Evolutionary conservation across 2,329 filamentous ascomycete species (phyloP).

Genomic region (Epichloe brachyelytri): DNA sequence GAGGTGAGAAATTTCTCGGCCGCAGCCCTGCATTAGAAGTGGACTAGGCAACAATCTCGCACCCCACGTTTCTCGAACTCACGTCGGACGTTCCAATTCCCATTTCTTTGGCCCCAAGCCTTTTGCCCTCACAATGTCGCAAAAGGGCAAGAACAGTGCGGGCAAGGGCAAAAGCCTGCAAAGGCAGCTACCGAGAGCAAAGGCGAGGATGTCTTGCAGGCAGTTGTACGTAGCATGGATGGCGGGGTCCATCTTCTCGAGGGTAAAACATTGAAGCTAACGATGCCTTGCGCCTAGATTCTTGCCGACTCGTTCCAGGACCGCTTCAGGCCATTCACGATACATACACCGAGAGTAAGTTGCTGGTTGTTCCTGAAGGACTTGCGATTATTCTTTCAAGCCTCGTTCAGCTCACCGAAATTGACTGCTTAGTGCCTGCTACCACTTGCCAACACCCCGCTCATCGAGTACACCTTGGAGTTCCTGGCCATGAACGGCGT

Average conservation of each 20-base stretch:
- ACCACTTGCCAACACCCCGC: slow-evolving; percentile 79
- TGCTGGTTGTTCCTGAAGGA: no score
- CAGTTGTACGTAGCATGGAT: slow-evolving; percentile 32
- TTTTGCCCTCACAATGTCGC: slow-evolving; percentile 26
- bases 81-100: neutral
- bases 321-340: slow-evolving; percentile 76
- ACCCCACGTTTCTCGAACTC: slow-evolving; percentile 5
- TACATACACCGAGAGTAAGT: slow-evolving; percentile 69
- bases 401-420: neutral
- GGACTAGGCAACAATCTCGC: neutral
- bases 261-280: slow-evolving; percentile 8
- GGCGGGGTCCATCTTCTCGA: slow-evolving; percentile 11
- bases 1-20: neutral
- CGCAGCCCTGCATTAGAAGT: neutral
- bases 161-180: slow-evolving; percentile 40
- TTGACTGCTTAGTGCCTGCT: slow-evolving; percentile 61
- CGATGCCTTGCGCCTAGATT: slow-evolving; percentile 37
- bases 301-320: slow-evolving; percentile 93
- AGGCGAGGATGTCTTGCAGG: slow-evolving; percentile 45
- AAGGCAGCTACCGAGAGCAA: slow-evolving; percentile 40
- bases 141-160: slow-evolving; percentile 28
- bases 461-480: slow-evolving; percentile 96
- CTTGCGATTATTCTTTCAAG: no score
- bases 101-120: neutral
- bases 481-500: slow-evolving; percentile 92